Evolutionary conservation across 192 early-diverging fungal genomes (phyloP).

Genomic region (Entomortierella parvispora): DNA sequence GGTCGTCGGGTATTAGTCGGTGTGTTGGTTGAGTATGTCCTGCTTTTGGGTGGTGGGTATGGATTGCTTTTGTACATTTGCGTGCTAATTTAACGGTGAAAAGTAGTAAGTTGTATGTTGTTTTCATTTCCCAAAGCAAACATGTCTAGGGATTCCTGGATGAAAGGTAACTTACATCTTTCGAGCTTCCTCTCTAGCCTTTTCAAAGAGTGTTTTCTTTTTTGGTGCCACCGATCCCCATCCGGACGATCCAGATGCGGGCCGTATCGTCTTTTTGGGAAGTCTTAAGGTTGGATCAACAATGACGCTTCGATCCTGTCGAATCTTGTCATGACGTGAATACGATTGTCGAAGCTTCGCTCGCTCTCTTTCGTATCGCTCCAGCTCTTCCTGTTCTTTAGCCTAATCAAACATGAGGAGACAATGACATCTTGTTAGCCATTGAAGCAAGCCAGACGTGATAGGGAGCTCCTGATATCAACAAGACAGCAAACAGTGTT

Average conservation of each 20-base stretch:
- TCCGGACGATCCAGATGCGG: neutral
- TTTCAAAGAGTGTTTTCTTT: slow-evolving; percentile 44
- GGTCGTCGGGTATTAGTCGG: neutral
- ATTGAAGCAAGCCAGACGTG: too few species aligned
- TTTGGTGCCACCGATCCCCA: slow-evolving; percentile 21
- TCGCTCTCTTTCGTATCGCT: slow-evolving; percentile 16
- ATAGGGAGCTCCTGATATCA: too few species aligned
- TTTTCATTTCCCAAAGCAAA: neutral
- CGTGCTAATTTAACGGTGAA: slow-evolving; percentile 3
- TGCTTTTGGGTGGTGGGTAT: slow-evolving; percentile 29
- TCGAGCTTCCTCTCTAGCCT: slow-evolving; percentile 43
- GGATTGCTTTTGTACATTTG: slow-evolving; percentile 40
- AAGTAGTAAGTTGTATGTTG: neutral
- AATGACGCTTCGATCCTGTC: slow-evolving; percentile 40
- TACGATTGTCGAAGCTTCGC: slow-evolving; percentile 39
- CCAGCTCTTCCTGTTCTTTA: slow-evolving; percentile 28
- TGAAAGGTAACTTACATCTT: slow-evolving; percentile 27
- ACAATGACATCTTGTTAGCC: too few species aligned
- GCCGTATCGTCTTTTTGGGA: slow-evolving; percentile 15
- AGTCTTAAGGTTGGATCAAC: slow-evolving; percentile 30
- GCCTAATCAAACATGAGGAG: too few species aligned
- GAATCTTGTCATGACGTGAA: slow-evolving; percentile 30
- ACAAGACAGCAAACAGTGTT: too few species aligned
- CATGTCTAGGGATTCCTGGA: neutral
- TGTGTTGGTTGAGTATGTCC: neutral